A percentile compares a stretch with the other conserved stretches of the same genome.
Evolutionary conservation across 495 filamentous ascomycete species (phyloP).

Genomic region (Tuber microsphaerosporum): DNA sequence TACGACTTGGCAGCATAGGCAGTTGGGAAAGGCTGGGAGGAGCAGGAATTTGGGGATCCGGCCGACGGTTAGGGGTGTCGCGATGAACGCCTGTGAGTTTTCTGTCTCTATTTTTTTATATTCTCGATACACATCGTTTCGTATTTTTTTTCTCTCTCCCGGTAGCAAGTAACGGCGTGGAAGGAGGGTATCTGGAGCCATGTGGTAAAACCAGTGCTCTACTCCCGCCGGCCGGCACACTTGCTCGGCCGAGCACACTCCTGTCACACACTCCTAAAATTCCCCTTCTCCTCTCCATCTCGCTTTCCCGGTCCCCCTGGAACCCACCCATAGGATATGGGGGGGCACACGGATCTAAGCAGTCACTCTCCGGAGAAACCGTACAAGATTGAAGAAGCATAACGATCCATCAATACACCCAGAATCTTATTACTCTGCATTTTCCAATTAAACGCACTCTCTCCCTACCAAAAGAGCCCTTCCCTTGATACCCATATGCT

Average conservation of each 20-base stretch:
- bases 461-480: not conserved
- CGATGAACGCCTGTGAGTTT: constrained; percentile 82
- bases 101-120: constrained; percentile 12
- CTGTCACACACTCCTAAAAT: not conserved
- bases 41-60: constrained; percentile 86
- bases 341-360: not conserved
- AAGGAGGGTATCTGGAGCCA: not conserved
- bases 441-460: not conserved
- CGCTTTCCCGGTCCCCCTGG: not conserved
- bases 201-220: not conserved
- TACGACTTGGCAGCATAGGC: constrained; percentile 75
- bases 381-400: not conserved
- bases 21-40: constrained; percentile 89
- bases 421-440: not conserved
- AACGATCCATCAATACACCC: not conserved
- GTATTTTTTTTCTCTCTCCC: not conserved
- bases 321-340: not conserved
- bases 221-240: not conserved
- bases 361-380: not conserved
- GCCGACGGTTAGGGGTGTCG: constrained; percentile 89
- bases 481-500: constrained; percentile 22
- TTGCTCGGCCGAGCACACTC: not conserved
- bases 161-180: not conserved
- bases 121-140: constrained; percentile 5
- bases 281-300: not conserved